phyloP scores from a whole-genome alignment of 768 basidiomycete genomes.

The Pulveroboletus sp. region DNA sequence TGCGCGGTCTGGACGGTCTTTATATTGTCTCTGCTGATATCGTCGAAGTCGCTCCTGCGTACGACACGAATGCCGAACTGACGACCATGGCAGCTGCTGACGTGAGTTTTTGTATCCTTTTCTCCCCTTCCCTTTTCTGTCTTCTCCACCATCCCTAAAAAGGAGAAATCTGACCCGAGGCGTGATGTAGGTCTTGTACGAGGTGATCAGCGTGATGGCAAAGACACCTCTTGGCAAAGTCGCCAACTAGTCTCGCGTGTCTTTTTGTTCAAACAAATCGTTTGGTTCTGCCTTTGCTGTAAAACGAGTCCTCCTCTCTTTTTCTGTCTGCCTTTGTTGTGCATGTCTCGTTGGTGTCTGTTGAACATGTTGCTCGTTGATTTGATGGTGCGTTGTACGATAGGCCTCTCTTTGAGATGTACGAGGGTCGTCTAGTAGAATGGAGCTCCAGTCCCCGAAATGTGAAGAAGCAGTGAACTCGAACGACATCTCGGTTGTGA shows the following conservation, averaged over 20 bases:
- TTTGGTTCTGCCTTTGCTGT: neutral
- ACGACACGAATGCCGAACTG: conserved; percentile 62
- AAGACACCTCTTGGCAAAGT: conserved; percentile 72
- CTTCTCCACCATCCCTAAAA: no score
- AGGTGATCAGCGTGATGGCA: conserved; percentile 74
- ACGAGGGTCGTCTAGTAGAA: neutral
- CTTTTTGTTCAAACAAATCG: neutral
- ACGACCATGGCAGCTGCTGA: conserved; percentile 63
- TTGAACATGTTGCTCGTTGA: neutral
- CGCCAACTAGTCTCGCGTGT: conserved; percentile 9
- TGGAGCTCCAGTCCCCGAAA: neutral
- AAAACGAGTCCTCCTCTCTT: neutral
- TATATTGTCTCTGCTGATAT: conserved; percentile 78
- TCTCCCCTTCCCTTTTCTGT: no score
- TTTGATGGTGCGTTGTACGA: neutral
- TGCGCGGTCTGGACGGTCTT: conserved; percentile 71
- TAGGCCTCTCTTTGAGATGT: neutral
- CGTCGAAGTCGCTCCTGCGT: conserved; percentile 81
- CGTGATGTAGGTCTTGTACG: conserved; percentile 55
- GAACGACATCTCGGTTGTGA: no score
- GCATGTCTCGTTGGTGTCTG: neutral
- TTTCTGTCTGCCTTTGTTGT: neutral
- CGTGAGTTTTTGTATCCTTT: conserved; percentile 28
- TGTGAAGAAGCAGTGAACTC: neutral
- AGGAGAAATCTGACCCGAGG: neutral